A percentile compares a stretch with the other conserved stretches of the same genome.
Evolutionary conservation across 208 protist genomes (phyloP).

Genomic region (Herpetomonas samuelpessoai): DNA sequence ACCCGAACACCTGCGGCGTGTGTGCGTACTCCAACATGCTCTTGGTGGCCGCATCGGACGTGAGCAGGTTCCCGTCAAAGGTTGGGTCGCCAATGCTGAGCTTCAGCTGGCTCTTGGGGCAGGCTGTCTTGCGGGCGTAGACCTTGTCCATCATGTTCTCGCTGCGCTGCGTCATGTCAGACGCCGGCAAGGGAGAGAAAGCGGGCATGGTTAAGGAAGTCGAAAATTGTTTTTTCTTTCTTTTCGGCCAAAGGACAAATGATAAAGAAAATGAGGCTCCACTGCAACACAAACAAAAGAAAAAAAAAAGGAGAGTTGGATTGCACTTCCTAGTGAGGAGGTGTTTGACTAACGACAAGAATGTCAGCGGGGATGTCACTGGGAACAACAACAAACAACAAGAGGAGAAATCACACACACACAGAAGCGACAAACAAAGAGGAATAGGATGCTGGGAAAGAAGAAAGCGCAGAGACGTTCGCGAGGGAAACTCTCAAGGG

Average conservation of each 20-base stretch:
- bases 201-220: slow-evolving; percentile 6
- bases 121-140: slow-evolving; percentile 25
- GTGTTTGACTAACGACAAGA: too few relatives aligned
- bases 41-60: slow-evolving; percentile 25
- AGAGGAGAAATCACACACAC: too few relatives aligned
- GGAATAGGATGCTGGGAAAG: too few relatives aligned
- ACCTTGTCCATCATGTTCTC: slow-evolving; percentile 24
- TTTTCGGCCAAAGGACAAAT: background rate
- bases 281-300: background rate
- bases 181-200: slow-evolving; percentile 4
- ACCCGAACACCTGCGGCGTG: slow-evolving; percentile 43
- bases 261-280: slow-evolving; percentile 8
- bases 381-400: too few relatives aligned
- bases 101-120: slow-evolving; percentile 39
- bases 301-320: slow-evolving; percentile 11
- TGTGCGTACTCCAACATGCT: slow-evolving; percentile 19
- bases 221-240: background rate
- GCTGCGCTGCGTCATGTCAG: slow-evolving; percentile 14
- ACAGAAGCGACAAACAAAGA: too few relatives aligned
- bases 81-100: slow-evolving; percentile 64
- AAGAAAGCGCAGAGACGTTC: too few relatives aligned
- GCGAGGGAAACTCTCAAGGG: too few relatives aligned
- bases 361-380: too few relatives aligned
- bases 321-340: too few relatives aligned
- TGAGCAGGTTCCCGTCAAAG: slow-evolving; percentile 68